phyloP scores from a whole-genome alignment of 2,329 filamentous ascomycete species.

The Elsinoe necatrix region DNA sequence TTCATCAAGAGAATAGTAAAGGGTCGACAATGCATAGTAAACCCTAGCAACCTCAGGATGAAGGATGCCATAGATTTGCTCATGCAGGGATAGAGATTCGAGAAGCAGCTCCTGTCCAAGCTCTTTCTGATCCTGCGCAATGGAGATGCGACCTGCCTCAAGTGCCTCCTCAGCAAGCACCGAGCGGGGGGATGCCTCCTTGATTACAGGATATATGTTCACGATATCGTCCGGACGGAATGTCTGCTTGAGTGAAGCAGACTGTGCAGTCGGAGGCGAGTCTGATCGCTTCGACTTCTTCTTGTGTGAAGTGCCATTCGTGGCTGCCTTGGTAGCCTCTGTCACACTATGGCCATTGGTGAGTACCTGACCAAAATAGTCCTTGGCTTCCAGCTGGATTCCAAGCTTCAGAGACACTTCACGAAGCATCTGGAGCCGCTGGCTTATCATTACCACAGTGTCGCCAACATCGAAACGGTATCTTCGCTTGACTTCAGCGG shows the following conservation, averaged over 20 bases:
- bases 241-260: constrained; percentile 46
- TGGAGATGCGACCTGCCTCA: constrained; percentile 91
- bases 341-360: constrained; percentile 2
- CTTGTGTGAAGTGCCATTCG: constrained; percentile 42
- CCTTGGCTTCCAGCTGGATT: constrained; percentile 73
- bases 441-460: constrained; percentile 59
- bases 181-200: constrained; percentile 87
- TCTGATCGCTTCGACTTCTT: constrained; percentile 49
- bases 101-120: constrained; percentile 89
- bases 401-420: constrained; percentile 85
- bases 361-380: constrained; percentile 52
- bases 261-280: constrained; percentile 39
- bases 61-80: constrained; percentile 96
- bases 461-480: constrained; percentile 67
- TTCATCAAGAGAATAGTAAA: constrained; percentile 97
- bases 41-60: constrained; percentile 93
- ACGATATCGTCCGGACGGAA: constrained; percentile 80
- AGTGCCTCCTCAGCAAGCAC: constrained; percentile 88
- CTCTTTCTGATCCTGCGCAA: constrained; percentile 90
- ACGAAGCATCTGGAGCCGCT: constrained; percentile 75
- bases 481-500: constrained; percentile 61
- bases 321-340: constrained; percentile 19
- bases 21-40: constrained; percentile 89
- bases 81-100: constrained; percentile 91
- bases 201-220: constrained; percentile 89